Evolutionary conservation across 2,329 filamentous ascomycete species (phyloP).

Genomic region (Monilinia fructicola): DNA sequence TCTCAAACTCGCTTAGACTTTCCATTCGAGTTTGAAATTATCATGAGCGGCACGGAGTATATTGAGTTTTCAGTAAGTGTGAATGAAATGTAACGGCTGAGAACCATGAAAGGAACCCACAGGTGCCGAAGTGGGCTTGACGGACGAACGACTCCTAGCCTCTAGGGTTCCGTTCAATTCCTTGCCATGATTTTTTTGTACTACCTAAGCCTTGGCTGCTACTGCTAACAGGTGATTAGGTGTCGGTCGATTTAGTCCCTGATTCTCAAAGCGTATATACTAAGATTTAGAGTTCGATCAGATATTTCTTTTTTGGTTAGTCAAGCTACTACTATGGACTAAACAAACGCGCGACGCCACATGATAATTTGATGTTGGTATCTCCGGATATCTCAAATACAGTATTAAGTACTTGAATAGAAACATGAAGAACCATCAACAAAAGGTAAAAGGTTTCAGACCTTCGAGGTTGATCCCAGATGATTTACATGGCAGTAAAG

Average conservation of each 20-base stretch:
- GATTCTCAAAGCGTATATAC: background rate
- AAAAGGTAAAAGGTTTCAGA: background rate
- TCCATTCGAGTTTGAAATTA: background rate
- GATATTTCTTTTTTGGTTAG: background rate
- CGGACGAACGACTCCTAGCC: no score
- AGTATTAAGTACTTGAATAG: background rate
- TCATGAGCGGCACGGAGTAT: background rate
- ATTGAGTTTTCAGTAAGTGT: background rate
- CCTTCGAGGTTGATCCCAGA: background rate
- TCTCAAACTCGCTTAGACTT: background rate
- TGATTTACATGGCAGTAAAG: background rate
- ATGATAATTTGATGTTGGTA: background rate
- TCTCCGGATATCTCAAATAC: constrained; percentile 11
- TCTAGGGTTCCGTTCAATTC: background rate
- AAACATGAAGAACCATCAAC: background rate
- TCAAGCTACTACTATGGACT: background rate
- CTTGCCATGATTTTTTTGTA: background rate
- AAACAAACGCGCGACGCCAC: constrained; percentile 1
- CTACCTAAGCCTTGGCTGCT: background rate
- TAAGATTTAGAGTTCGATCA: background rate
- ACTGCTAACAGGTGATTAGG: background rate
- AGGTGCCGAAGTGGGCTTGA: background rate
- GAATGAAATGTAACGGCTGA: background rate
- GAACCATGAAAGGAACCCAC: background rate
- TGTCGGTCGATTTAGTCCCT: background rate